Conservation (phyloP, 2,329 filamentous ascomycete species). For the Corinectria fuckeliana region DNA sequence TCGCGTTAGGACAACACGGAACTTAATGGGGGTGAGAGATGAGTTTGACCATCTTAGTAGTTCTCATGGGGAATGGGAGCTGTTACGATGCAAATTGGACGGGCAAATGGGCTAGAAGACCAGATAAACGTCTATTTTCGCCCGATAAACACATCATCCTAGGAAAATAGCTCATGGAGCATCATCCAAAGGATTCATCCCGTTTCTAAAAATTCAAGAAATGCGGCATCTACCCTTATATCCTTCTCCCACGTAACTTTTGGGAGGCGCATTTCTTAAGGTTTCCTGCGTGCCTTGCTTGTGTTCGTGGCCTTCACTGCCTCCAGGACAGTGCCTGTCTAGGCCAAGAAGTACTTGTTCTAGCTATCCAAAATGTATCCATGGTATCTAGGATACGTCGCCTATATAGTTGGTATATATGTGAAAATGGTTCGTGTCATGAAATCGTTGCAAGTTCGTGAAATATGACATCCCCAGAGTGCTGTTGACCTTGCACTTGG, state of each 20-base stretch:
- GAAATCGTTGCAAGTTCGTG: conserved; percentile 25
- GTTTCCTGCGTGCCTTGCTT: conserved; percentile 11
- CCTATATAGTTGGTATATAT: conserved; percentile 22
- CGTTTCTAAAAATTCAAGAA: conserved; percentile 19
- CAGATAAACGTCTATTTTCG: conserved; percentile 27
- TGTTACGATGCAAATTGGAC: background rate
- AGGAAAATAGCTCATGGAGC: background rate
- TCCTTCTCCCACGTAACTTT: background rate
- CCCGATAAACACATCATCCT: conserved; percentile 4
- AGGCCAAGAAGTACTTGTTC: conserved; percentile 16
- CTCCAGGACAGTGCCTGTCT: conserved; percentile 9
- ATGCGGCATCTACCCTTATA: conserved; percentile 8
- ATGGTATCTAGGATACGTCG: conserved; percentile 27
- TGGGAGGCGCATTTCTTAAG: conserved; percentile 7
- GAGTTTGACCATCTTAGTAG: background rate
- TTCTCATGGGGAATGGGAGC: background rate
- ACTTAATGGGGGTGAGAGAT: conserved; percentile 15
- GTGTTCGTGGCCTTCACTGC: conserved; percentile 11
- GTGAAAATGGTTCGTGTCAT: conserved; percentile 19
- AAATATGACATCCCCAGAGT: conserved; percentile 20
- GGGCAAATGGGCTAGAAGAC: conserved; percentile 13
- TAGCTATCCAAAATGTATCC: conserved; percentile 32
- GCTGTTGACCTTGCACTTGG: background rate
- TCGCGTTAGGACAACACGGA: conserved; percentile 15
- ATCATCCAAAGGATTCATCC: background rate